Evolutionary conservation across 2,329 filamentous ascomycete species (phyloP), one percentile per base, ranked within the genome.

Genomic region (Paracoccidioides lutzii): DNA sequence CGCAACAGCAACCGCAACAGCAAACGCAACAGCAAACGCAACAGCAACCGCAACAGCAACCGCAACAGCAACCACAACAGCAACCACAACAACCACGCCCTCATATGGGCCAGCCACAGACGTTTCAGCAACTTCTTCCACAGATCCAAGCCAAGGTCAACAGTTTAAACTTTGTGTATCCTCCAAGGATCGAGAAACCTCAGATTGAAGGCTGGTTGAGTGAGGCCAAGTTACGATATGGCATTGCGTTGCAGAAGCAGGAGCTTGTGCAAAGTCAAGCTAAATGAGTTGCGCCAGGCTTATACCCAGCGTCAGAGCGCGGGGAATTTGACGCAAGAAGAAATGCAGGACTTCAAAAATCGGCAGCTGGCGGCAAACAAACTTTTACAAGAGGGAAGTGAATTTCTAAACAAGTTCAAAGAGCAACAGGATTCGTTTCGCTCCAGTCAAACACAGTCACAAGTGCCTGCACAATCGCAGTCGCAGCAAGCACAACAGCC

Each of bases 121-220:
- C 52, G 40, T 72, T 75, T 55, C 63, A 60, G 38, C 72, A 75
- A 58, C 68, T 76, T 8, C 61, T 71, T 4, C 73, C 73, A 1
- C 72, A 75, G 53, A 73, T 77, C 48, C 72, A 75, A 57, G 66
- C 70, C 38, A 75, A 74, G 57, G 73, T 77, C 53, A 73, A 73
- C 56, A 66, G 64, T 41, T 62, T 75, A 45, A 69, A 69, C 9
- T 74, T 77, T 59, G 70, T 70, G 54, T 68, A 74, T 10, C 75
- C 75, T 5, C 73, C 73, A 12, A 71, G 69, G 43, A 71, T 76
- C 57, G 69, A 65, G 30, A 69, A 72, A 38, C 69, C 75, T 57
- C 69, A 73, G 56, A 67, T 70, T 3, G 69, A 73, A 54, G 69
- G 66, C 22, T 78, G 75, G 74, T 64, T 77, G 51, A 66, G 67